phyloP scores from a whole-genome alignment of 495 filamentous ascomycete species.

The Collariella sp. region DNA sequence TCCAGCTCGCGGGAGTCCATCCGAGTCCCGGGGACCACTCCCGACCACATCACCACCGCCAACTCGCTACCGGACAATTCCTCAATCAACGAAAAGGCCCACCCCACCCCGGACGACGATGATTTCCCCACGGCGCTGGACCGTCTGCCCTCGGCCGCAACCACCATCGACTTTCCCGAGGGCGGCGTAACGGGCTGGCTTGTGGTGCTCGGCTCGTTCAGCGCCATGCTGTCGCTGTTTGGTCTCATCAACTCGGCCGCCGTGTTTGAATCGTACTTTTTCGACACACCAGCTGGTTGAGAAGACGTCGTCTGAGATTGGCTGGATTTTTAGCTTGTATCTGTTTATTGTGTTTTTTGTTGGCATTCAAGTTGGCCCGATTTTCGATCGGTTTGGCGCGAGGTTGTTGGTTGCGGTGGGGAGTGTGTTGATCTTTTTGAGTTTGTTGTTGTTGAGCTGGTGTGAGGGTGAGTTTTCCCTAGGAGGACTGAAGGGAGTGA shows the following conservation, averaged over 20 bases:
- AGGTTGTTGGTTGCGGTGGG: constrained; percentile 46
- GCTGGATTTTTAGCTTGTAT: constrained; percentile 57
- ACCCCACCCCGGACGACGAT: background rate
- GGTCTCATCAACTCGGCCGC: constrained; percentile 57
- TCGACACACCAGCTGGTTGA: constrained; percentile 47
- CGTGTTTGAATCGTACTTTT: constrained; percentile 56
- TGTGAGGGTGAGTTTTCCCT: constrained; percentile 28
- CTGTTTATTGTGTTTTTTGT: constrained; percentile 56
- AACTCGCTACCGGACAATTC: background rate
- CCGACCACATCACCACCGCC: background rate
- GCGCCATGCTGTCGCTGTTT: constrained; percentile 55
- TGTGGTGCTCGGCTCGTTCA: constrained; percentile 52
- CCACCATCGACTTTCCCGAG: constrained; percentile 45
- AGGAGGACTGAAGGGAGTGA: background rate
- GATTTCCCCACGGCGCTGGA: background rate
- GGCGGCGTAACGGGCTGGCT: constrained; percentile 53
- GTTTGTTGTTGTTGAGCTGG: constrained; percentile 48
- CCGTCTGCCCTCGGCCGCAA: constrained; percentile 12
- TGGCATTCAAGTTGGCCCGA: constrained; percentile 57
- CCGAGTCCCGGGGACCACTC: background rate
- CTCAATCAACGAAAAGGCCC: background rate
- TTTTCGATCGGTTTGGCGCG: constrained; percentile 57
- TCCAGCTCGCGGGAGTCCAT: background rate
- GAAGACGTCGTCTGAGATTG: constrained; percentile 48
- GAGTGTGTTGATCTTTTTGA: constrained; percentile 41